These are phyloP conservation scores for Iberis pinnata DNA, from an alignment of 345 rosid species.

Conservation along the genomic window DNA sequence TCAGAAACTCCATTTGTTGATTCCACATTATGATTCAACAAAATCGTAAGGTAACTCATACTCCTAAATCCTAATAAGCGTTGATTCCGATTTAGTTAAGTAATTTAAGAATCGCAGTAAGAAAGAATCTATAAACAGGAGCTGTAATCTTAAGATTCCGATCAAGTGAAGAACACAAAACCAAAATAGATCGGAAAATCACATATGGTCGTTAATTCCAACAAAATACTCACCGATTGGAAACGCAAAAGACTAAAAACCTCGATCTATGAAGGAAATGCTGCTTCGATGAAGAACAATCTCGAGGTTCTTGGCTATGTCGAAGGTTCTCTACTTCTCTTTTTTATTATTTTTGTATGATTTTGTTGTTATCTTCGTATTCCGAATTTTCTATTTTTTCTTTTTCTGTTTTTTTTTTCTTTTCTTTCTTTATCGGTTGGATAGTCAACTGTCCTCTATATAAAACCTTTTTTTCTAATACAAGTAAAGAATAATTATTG, in stretches of 20 bases:
- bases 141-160: neutral
- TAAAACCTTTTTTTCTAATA: neutral
- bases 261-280: conserved; percentile 13
- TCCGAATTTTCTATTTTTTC: conserved; percentile 2
- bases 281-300: conserved; percentile 14
- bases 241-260: neutral
- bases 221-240: conserved; percentile 21
- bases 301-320: neutral
- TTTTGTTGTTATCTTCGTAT: too few relatives aligned
- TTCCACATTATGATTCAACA: too few relatives aligned
- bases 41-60: too few relatives aligned
- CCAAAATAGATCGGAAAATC: neutral
- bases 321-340: conserved; percentile 10
- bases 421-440: neutral
- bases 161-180: neutral
- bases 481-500: neutral
- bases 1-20: too few relatives aligned
- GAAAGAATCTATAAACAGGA: too few relatives aligned
- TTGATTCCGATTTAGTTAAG: too few relatives aligned
- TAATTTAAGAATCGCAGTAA: too few relatives aligned
- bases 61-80: too few relatives aligned
- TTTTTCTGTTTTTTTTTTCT: neutral
- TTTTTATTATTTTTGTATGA: neutral
- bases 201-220: neutral
- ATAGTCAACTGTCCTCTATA: neutral